A percentile compares a stretch with the other conserved stretches of the same genome.
These are phyloP conservation scores for Agrocybe pediades DNA, from an alignment of 768 basidiomycete genomes.

Conservation along the genomic window DNA sequence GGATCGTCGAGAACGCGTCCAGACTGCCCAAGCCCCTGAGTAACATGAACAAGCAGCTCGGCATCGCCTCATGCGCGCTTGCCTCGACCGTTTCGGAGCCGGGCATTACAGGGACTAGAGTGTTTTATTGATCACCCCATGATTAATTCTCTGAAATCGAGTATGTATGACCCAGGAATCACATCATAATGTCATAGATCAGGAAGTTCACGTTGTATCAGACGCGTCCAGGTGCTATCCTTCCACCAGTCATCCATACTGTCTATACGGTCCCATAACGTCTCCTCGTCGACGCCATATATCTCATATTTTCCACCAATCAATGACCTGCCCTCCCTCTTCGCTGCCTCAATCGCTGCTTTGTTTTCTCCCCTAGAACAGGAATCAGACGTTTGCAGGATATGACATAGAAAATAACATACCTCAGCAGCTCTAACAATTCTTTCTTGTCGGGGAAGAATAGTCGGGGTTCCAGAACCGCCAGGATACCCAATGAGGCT, in stretches of 20 bases:
- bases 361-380: slow-evolving; percentile 72
- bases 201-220: slow-evolving; percentile 85
- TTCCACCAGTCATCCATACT: slow-evolving; percentile 92
- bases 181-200: slow-evolving; percentile 37
- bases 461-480: slow-evolving; percentile 79
- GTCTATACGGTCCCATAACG: slow-evolving; percentile 80
- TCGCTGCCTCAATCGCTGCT: slow-evolving; percentile 82
- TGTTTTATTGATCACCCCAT: background rate
- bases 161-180: background rate
- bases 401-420: slow-evolving; percentile 20
- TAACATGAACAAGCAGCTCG: too few relatives aligned
- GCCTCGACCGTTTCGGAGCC: background rate
- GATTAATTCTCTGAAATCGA: background rate
- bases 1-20: slow-evolving; percentile 1
- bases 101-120: background rate
- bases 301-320: slow-evolving; percentile 83
- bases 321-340: slow-evolving; percentile 61
- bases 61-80: background rate
- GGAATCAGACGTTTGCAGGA: background rate
- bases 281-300: slow-evolving; percentile 84
- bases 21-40: background rate
- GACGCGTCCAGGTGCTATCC: slow-evolving; percentile 83
- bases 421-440: slow-evolving; percentile 78
- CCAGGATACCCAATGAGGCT: slow-evolving; percentile 78
- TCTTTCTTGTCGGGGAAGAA: slow-evolving; percentile 88